Base-by-base conservation (phyloP, 805 yeast genomes). In the Limtongozyma cylindracea region DNA sequence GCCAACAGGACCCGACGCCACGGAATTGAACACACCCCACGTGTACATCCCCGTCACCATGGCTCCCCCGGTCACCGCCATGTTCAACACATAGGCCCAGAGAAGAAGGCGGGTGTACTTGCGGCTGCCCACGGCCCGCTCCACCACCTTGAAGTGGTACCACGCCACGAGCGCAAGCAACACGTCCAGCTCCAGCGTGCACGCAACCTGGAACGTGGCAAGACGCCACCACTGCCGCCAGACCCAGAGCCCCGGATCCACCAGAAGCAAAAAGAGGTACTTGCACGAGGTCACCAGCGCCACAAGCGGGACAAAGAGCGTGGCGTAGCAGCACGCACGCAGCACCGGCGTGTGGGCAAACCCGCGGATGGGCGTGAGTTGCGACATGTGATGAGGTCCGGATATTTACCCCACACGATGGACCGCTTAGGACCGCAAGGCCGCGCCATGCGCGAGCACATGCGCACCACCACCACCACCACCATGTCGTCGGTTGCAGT, bases 151-250 rank as follows among this genome's bases (percentile, higher is more conserved):
- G 31, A 55, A 53, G 22, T 57, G 56, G 25, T 61, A 49, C 50
- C 61, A 36, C 18, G 67, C 32, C 9, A 59, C 37, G 8, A 54
- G 34, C 3, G 52, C 34, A 3, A 63, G 29, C 11, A 60, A 25
- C 26, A 54, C 61, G 37, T 68, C 73, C 4, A 69, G 54, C 34
- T 65, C 73, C 33, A 61, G 65, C 20, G 60, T 47, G 22, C 61
- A 59, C n/a, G 59, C 45, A 8, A 59, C 13, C 33, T 64, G 76
- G 30, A 49, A 55, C 5, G 53, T 35, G 6, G 51, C 20, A 6
- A 61, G 34, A 23, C 76, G 41, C 60, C 70, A 67, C 33, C 53
- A 66, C 29, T 68, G 78, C 8, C 37, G 23, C 45, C 67, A 66
- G 26, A 55, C 48, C 3, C 50, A 31, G 7, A 68, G 47, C 31